A percentile compares a stretch with the other conserved stretches of the same genome.
Conservation (phyloP, 805 yeast species). For the Sugiyamaella lignohabitans region DNA sequence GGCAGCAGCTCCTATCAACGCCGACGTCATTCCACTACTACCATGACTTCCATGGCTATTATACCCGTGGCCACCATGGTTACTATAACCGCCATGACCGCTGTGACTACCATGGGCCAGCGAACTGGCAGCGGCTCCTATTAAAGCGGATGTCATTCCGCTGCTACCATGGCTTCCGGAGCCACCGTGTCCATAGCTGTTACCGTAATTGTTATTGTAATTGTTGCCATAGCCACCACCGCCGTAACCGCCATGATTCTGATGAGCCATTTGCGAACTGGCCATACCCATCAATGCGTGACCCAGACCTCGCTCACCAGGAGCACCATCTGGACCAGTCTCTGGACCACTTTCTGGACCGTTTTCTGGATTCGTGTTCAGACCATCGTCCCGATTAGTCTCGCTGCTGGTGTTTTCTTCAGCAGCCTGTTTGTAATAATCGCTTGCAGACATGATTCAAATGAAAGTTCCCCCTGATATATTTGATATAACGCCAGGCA, state of each 20-base stretch:
- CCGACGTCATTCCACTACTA: not conserved
- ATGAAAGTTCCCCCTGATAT: too few species aligned
- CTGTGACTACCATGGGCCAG: too few species aligned
- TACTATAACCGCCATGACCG: not conserved
- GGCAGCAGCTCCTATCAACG: not conserved
- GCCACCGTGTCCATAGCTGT: not conserved
- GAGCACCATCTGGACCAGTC: too few species aligned
- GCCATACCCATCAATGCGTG: too few species aligned
- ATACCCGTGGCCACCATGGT: not conserved
- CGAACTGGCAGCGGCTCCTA: not conserved
- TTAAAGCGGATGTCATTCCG: not conserved
- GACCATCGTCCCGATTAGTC: too few species aligned
- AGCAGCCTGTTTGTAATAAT: not conserved
- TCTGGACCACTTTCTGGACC: too few species aligned
- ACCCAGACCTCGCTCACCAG: too few species aligned
- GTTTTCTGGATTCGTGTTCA: too few species aligned
- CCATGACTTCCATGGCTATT: not conserved
- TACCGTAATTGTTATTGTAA: not conserved
- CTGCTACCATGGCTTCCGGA: not conserved
- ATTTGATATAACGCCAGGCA: too few species aligned
- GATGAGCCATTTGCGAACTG: too few species aligned
- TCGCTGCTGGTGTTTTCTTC: not conserved
- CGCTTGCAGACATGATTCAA: not conserved
- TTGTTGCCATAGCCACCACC: too few species aligned
- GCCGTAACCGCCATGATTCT: too few species aligned